These are phyloP conservation scores for Zygnema circumcarinatum DNA, from an alignment of 139 green algal genomes.

Conservation along the genomic window DNA sequence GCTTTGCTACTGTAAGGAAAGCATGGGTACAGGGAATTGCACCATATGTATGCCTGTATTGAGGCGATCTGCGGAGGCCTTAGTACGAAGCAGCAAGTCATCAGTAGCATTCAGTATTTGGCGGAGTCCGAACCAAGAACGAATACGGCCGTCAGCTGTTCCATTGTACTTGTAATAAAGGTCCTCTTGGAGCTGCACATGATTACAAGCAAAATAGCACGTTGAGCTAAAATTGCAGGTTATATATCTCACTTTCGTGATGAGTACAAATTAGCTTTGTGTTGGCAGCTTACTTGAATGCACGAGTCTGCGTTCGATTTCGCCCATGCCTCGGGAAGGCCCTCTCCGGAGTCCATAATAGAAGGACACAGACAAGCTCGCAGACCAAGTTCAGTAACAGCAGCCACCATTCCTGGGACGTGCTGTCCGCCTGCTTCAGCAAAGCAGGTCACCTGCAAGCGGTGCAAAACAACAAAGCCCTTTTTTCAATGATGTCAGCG, in stretches of 20 bases:
- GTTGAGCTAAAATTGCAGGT: no score
- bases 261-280: no score
- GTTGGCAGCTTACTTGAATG: slow-evolving; percentile 17
- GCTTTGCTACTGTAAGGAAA: no score
- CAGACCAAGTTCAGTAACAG: background rate
- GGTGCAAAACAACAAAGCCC: no score
- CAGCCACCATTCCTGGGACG: background rate
- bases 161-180: slow-evolving; percentile 18
- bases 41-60: slow-evolving; percentile 30
- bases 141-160: slow-evolving; percentile 11
- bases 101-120: slow-evolving; percentile 19
- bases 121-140: slow-evolving; percentile 10
- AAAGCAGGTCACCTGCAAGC: slow-evolving; percentile 15
- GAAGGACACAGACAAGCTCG: slow-evolving; percentile 13
- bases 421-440: slow-evolving; percentile 13
- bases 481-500: no score
- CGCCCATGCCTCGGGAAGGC: slow-evolving; percentile 3
- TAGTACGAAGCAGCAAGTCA: slow-evolving; percentile 1
- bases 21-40: background rate
- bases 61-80: background rate
- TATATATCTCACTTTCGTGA: no score
- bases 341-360: slow-evolving; percentile 12
- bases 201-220: no score
- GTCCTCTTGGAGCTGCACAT: slow-evolving; percentile 7
- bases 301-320: background rate